Evolutionary conservation across 192 early-diverging fungal species (phyloP), one percentile per base, ranked within the genome.

Genomic region (Polychytrium aggregatum): DNA sequence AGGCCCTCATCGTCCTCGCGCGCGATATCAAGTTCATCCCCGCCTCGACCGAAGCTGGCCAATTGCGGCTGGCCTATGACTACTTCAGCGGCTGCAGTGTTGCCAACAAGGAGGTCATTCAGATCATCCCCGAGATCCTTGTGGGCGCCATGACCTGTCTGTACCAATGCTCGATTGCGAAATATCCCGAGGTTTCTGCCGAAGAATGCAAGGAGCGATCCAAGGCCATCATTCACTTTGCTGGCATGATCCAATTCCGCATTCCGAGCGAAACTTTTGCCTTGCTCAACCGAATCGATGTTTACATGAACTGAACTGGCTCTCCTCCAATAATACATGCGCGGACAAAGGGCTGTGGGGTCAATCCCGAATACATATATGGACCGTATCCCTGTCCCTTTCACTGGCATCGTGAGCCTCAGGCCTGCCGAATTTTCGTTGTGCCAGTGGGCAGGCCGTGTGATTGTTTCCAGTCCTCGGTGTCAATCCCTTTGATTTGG

Each of bases 221-320:
- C n/a, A 71, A 82, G 37, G 67, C 78, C 0, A 34, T 94, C 24
- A 78, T 85, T 65, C 72, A 84, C 46, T 90, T 87, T 79, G 82
- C 82, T 0, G 87, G 90, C 7, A 77, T 78, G 53, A 76, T 94
- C 44, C 84, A 86, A 67, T 90, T 87, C 68, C 64, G 85, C 11
- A 85, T 94, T 61, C 84, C 90, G 14, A 65, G 75, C 1, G 88
- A 91, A 39, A 82, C 82, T 0, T 81, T 84, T 59, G 76, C 77
- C 7, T 71, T 65, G 44, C 70, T 93, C 40, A 93, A 87, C 57
- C 78, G 81, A n/a, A 70, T 74, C 62, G 67, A 79, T 25, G 72
- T 77, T 11, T 57, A 74, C 67, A 83, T 85, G 75, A 56, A 48
- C 13, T 73, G 59, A 62, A 29, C 9, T 21, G 27, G 27, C n/a